Evolutionary conservation across 495 filamentous ascomycete genomes (phyloP).

Genomic region (Evernia prunastri): DNA sequence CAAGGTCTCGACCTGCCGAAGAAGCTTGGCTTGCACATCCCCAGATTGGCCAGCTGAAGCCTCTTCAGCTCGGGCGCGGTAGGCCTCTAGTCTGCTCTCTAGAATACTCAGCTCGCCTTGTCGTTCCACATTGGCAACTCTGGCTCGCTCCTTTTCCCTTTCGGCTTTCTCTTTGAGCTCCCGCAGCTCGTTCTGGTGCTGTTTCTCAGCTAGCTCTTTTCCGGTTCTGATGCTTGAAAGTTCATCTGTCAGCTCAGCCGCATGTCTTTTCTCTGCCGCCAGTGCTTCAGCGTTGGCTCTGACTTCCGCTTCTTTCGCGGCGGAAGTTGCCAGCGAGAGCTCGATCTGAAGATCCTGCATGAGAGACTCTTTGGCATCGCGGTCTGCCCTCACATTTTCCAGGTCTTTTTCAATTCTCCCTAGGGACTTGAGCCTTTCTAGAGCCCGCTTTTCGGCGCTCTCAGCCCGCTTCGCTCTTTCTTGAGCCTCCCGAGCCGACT

Average conservation of each 20-base stretch:
- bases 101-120: constrained; percentile 72
- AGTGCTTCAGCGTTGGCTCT: constrained; percentile 61
- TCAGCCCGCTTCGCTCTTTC: constrained; percentile 58
- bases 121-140: constrained; percentile 67
- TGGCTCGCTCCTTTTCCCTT: constrained; percentile 65
- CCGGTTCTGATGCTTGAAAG: constrained; percentile 67
- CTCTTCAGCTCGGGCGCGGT: constrained; percentile 82
- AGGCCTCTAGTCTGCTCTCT: constrained; percentile 84
- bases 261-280: constrained; percentile 60
- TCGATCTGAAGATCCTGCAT: constrained; percentile 66
- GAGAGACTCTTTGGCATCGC: constrained; percentile 55
- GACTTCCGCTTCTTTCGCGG: constrained; percentile 60
- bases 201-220: constrained; percentile 64
- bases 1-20: constrained; percentile 90
- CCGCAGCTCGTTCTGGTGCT: constrained; percentile 58
- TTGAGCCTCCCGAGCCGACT: constrained; percentile 49
- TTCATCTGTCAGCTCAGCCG: constrained; percentile 65
- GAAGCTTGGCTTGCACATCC: constrained; percentile 81
- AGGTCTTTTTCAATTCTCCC: constrained; percentile 64
- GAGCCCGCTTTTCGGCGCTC: constrained; percentile 57
- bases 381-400: constrained; percentile 57
- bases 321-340: constrained; percentile 59
- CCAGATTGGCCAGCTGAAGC: constrained; percentile 73
- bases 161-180: constrained; percentile 66
- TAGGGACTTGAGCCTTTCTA: constrained; percentile 59